These are phyloP conservation scores for Phytophthora fragariaefolia DNA, from an alignment of 352 stramenopile genomes.

Conservation along the genomic window DNA sequence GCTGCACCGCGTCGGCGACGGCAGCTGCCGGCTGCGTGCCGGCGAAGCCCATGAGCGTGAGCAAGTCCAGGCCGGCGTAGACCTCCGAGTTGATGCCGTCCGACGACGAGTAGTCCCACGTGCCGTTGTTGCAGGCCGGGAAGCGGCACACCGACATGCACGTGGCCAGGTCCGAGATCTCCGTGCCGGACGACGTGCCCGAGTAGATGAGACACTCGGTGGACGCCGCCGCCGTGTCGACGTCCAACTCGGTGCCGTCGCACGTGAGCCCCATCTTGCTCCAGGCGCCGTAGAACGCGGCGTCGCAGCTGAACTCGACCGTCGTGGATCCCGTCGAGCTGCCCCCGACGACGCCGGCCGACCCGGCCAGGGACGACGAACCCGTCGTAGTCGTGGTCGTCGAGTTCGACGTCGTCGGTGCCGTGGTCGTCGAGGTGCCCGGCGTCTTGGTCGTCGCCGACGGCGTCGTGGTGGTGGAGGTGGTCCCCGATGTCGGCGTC, in stretches of 20 bases:
- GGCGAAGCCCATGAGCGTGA: slow-evolving; percentile 58
- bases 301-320: slow-evolving; percentile 75
- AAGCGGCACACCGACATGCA: slow-evolving; percentile 88
- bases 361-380: slow-evolving; percentile 18
- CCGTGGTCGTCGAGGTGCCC: slow-evolving; percentile 5
- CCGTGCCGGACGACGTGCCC: slow-evolving; percentile 52
- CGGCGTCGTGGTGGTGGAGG: background rate
- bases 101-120: slow-evolving; percentile 76
- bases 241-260: slow-evolving; percentile 54
- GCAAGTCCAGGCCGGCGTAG: slow-evolving; percentile 75
- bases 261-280: slow-evolving; percentile 70
- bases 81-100: slow-evolving; percentile 75
- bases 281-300: slow-evolving; percentile 84
- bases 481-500: slow-evolving; percentile 16
- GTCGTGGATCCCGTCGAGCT: slow-evolving; percentile 24
- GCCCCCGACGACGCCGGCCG: slow-evolving; percentile 12
- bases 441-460: slow-evolving; percentile 14
- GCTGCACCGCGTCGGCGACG: slow-evolving; percentile 38
- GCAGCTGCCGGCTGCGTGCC: slow-evolving; percentile 37
- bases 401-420: slow-evolving; percentile 2
- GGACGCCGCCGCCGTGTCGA: slow-evolving; percentile 48
- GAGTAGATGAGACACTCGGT: slow-evolving; percentile 85
- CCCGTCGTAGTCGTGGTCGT: slow-evolving; percentile 13
- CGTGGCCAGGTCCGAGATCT: slow-evolving; percentile 61
- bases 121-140: slow-evolving; percentile 70